Conservation (phyloP, 495 filamentous ascomycete species). For the Aspergillus leporis region DNA sequence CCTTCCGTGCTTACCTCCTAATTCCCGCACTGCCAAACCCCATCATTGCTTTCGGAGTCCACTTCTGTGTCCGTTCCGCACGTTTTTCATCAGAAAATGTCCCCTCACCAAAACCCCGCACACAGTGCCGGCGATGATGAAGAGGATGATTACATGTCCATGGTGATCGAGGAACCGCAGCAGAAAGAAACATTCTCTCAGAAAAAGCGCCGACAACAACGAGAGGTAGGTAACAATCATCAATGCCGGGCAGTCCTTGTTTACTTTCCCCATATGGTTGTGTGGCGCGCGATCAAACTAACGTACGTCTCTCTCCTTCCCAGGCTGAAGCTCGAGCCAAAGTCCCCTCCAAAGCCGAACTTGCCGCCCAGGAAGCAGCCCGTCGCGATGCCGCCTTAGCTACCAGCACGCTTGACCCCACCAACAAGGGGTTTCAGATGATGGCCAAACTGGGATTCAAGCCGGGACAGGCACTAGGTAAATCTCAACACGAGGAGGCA, state of each 20-base stretch:
- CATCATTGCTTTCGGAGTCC: slow-evolving; percentile 32
- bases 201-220: slow-evolving; percentile 53
- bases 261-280: neutral
- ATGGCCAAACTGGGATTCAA: slow-evolving; percentile 96
- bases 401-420: slow-evolving; percentile 64
- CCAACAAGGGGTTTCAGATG: slow-evolving; percentile 84
- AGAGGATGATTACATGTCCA: slow-evolving; percentile 68
- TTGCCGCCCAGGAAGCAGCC: slow-evolving; percentile 63
- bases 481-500: slow-evolving; percentile 19
- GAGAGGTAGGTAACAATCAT: slow-evolving; percentile 42
- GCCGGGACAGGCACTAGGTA: slow-evolving; percentile 69
- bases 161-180: slow-evolving; percentile 57
- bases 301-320: neutral
- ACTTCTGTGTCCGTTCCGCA: neutral
- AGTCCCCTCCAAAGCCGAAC: slow-evolving; percentile 76
- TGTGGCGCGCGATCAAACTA: slow-evolving; percentile 1
- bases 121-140: slow-evolving; percentile 34
- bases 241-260: neutral
- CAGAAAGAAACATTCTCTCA: slow-evolving; percentile 59
- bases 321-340: slow-evolving; percentile 48
- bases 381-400: slow-evolving; percentile 74
- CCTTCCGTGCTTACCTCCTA: too few relatives aligned
- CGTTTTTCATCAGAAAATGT: slow-evolving; percentile 4
- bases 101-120: slow-evolving; percentile 17
- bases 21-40: neutral